Evolutionary conservation across 805 yeast species (phyloP), one percentile per base, ranked within the genome.

Genomic region (Saturnispora quitensis): DNA sequence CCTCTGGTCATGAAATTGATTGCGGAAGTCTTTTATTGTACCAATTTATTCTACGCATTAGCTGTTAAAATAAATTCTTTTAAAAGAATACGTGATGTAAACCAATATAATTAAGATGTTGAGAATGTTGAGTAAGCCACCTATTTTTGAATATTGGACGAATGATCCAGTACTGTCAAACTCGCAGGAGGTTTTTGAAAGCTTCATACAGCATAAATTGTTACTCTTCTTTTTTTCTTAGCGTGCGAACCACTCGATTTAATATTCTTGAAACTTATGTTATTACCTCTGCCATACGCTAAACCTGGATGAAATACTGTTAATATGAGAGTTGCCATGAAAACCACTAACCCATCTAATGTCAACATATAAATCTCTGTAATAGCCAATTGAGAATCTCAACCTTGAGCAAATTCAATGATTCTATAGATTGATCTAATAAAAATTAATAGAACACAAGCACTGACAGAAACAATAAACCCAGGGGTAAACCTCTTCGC

Each of bases 401-500:
- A 86, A 22, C 89, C 89, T 58, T 78, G 78, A 3, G 81, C 64
- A 44, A 86, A 69, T 64, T 87, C 96, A 35, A 78, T 73, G 18
- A 86, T 73, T 62, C 95, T 75, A 65, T 84, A 87, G 40, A 81
- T 69, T 59, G 89, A 84, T 61, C 95, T 75, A 27, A 76, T 68
- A 55, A 74, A 80, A 25, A 87, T 73, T 43, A 77, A 73, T 2
- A 74, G 24, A 73, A 80, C 77, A 1, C 83, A 69, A 3, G 66
- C 18, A 1, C 76, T 58, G 17, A 81, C 58, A 1, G 71, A 74
- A 15, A 71, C 18, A 1, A 81, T 78, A 56, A 75, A 75, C 47
- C 60, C 68, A 10, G 62, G 61, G 60, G 78, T 2, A 62, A 18
- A 12, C 38, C 51, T 5, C 68, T 58, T 0, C 53, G 28, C 58